phyloP scores from a whole-genome alignment of 2,329 filamentous ascomycete genomes.

The Zymoseptoria ardabiliae region DNA sequence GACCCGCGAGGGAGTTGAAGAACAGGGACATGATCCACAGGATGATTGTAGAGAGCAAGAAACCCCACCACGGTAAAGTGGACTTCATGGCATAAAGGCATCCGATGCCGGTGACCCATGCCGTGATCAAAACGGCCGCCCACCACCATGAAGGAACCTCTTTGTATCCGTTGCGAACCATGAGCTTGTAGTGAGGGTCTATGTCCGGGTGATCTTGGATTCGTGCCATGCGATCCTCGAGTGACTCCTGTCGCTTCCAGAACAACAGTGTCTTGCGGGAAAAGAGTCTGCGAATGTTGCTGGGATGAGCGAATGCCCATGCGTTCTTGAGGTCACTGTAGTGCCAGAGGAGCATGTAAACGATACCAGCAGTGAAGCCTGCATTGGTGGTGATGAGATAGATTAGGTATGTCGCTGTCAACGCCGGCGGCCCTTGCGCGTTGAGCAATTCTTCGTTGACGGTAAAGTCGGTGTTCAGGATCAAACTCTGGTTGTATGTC shows the following conservation, averaged over 20 bases:
- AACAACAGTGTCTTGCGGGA: conserved; percentile 19
- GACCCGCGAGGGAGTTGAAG: not conserved
- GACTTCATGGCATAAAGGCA: conserved; percentile 24
- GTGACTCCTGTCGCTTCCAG: conserved; percentile 21
- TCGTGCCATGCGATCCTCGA: conserved; percentile 16
- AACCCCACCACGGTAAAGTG: conserved; percentile 30
- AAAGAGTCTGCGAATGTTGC: conserved; percentile 19
- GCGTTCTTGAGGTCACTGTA: conserved; percentile 33
- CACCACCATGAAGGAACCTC: conserved; percentile 30
- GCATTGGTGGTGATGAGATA: conserved; percentile 41
- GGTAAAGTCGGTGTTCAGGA: conserved; percentile 35
- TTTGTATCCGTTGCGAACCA: conserved; percentile 25
- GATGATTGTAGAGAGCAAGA: conserved; percentile 22
- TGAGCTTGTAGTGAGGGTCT: conserved; percentile 30
- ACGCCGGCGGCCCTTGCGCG: conserved; percentile 35
- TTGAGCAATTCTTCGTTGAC: conserved; percentile 33
- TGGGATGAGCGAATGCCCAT: conserved; percentile 26
- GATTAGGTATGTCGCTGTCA: conserved; percentile 33
- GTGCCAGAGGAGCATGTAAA: conserved; percentile 33
- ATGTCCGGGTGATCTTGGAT: conserved; percentile 19
- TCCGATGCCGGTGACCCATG: conserved; percentile 20
- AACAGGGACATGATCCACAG: conserved; percentile 6
- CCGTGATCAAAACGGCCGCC: conserved; percentile 16
- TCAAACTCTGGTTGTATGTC: conserved; percentile 38
- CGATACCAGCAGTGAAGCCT: conserved; percentile 41